Percentiles rank a stretch among this genome's conserved stretches.
These are phyloP conservation scores for Graphilbum fragrans DNA, from an alignment of 2,329 filamentous ascomycete species.

Conservation along the genomic window DNA sequence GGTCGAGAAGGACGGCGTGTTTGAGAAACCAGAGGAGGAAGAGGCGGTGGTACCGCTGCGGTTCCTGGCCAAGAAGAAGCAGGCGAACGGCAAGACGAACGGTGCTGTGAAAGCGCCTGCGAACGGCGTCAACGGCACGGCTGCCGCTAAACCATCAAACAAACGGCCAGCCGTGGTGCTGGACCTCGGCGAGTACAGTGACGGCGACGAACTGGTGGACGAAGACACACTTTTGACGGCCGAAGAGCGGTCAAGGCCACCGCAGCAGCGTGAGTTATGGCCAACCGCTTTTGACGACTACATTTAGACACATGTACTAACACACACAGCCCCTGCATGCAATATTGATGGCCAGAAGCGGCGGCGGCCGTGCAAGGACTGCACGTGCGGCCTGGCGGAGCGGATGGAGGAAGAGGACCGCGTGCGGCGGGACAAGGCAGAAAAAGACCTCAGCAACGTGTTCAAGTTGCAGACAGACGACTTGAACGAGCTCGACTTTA, in stretches of 20 bases:
- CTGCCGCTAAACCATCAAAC: not conserved
- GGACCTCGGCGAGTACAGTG: conserved; percentile 41
- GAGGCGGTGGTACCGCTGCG: conserved; percentile 49
- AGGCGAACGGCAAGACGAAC: conserved; percentile 1
- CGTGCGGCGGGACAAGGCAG: conserved; percentile 19
- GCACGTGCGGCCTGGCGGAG: conserved; percentile 84
- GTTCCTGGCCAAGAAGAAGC: conserved; percentile 49
- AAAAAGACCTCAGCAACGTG: conserved; percentile 30
- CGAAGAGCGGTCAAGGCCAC: conserved; percentile 65
- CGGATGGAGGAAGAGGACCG: conserved; percentile 75
- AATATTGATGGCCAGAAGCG: conserved; percentile 77
- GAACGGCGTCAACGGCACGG: not conserved
- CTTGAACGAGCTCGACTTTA: conserved; percentile 86
- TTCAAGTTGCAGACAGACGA: conserved; percentile 62
- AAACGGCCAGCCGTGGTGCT: conserved; percentile 9
- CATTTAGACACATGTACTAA: conserved; percentile 12
- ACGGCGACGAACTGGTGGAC: conserved; percentile 79
- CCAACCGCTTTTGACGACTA: not conserved
- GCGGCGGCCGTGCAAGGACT: conserved; percentile 93
- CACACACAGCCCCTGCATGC: conserved; percentile 62
- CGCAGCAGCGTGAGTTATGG: conserved; percentile 64
- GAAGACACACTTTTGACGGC: conserved; percentile 80
- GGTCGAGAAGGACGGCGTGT: conserved; percentile 50
- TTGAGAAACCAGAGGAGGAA: conserved; percentile 59
- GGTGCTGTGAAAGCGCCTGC: not conserved